Percentiles rank a stretch among this genome's conserved stretches.
Conservation (phyloP, 192 early-diverging fungal species). For the Funneliformis geosporum region DNA sequence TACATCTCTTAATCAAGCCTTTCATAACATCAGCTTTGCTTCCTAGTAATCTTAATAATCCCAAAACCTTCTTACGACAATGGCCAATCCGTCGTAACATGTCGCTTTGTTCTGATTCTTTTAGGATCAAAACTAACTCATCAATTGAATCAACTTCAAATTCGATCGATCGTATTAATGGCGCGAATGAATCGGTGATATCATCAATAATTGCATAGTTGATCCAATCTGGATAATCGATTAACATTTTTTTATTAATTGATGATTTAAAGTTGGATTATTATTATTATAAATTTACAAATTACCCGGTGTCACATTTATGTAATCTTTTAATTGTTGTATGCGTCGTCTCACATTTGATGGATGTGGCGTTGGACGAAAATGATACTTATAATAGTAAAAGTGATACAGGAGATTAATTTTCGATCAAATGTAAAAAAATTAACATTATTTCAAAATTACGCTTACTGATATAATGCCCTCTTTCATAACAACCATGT, state of each 20-base stretch:
- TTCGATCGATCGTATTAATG: conserved; percentile 84
- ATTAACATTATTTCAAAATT: neutral
- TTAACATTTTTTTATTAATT: neutral
- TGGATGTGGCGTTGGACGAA: conserved; percentile 73
- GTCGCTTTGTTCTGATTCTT: conserved; percentile 83
- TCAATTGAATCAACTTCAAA: conserved; percentile 95
- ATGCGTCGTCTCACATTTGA: conserved; percentile 85
- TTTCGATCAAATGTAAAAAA: neutral
- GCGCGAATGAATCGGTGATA: conserved; percentile 90
- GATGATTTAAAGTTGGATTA: conserved; percentile 19
- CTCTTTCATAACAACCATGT: conserved; percentile 66
- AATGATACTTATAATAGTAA: conserved; percentile 68
- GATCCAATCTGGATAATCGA: conserved; percentile 79
- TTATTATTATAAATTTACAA: neutral
- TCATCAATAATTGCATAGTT: conserved; percentile 96
- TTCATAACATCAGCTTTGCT: conserved; percentile 78
- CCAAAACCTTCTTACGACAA: conserved; percentile 71
- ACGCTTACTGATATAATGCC: conserved; percentile 65
- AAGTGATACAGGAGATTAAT: neutral
- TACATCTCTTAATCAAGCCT: conserved; percentile 70
- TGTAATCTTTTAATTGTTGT: conserved; percentile 81
- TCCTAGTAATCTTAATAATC: conserved; percentile 64
- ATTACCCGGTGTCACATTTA: conserved; percentile 77
- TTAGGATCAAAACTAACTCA: conserved; percentile 90
- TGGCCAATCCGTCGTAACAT: conserved; percentile 78